These are phyloP conservation scores for Zoysia japonica DNA, from an alignment of 176 grass and related monocot genomes.

Conservation along the genomic window DNA sequence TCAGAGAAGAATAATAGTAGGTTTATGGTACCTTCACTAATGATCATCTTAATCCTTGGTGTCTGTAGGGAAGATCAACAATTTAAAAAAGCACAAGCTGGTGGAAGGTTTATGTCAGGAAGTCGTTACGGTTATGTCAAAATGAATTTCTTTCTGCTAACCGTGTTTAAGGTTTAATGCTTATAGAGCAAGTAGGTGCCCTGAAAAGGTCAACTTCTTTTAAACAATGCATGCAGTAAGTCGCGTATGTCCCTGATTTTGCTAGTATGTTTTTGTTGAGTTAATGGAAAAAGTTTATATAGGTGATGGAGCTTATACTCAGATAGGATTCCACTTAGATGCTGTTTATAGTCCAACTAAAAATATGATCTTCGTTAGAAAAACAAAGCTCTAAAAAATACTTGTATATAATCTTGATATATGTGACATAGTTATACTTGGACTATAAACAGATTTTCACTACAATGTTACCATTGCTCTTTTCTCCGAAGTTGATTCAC, in stretches of 20 bases:
- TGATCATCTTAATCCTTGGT: slow-evolving; percentile 7
- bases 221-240: background rate
- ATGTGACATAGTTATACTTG: background rate
- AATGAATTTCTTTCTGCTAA: background rate
- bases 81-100: slow-evolving; percentile 29
- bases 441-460: background rate
- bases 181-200: background rate
- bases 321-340: background rate
- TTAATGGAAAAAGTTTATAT: background rate
- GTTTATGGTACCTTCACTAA: slow-evolving; percentile 5
- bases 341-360: background rate
- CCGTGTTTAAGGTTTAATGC: background rate
- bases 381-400: background rate
- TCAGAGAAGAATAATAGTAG: background rate
- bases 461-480: background rate
- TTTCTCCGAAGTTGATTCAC: background rate
- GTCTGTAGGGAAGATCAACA: slow-evolving; percentile 39
- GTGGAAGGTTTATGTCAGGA: slow-evolving; percentile 34
- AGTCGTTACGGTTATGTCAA: slow-evolving; percentile 27
- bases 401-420: background rate
- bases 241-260: background rate
- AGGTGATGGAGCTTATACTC: background rate
- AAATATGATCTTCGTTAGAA: no score
- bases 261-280: background rate
- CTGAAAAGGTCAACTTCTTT: background rate